phyloP scores from a whole-genome alignment of 1,284 basidiomycete genomes.

The Malassezia caprae region DNA sequence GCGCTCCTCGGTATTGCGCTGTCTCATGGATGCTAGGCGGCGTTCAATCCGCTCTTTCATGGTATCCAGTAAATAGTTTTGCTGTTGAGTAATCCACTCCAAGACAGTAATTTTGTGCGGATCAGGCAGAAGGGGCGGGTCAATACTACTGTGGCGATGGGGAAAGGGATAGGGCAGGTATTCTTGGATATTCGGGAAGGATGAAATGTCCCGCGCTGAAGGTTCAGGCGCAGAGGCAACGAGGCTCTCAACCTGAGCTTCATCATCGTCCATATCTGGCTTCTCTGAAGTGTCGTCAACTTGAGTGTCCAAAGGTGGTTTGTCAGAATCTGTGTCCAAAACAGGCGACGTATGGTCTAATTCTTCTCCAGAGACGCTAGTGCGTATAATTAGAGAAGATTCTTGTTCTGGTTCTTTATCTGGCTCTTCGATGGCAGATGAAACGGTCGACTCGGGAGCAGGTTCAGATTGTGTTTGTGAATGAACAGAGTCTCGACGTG shows the following conservation, averaged over 20 bases:
- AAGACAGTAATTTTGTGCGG: conserved; percentile 10
- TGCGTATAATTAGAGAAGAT: neutral
- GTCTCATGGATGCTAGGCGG: conserved; percentile 3
- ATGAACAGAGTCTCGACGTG: no score
- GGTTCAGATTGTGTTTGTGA: neutral
- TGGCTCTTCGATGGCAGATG: neutral
- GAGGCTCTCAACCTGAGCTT: neutral
- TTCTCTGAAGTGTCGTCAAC: neutral
- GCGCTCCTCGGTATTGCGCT: conserved; percentile 9
- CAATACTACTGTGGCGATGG: conserved; percentile 1
- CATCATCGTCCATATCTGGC: neutral
- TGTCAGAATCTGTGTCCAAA: neutral
- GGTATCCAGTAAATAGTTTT: conserved; percentile 13
- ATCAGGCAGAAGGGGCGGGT: conserved; percentile 5
- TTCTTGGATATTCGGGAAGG: conserved; percentile 5
- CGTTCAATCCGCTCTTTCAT: conserved; percentile 14
- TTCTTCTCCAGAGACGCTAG: neutral
- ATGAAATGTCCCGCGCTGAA: neutral
- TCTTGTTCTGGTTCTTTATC: neutral
- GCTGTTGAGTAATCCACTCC: conserved; percentile 15
- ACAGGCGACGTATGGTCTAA: neutral
- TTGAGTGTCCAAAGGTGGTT: neutral
- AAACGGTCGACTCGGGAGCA: neutral
- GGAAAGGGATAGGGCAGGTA: conserved; percentile 17
- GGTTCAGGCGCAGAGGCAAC: neutral